Evolutionary conservation across 139 green algal species (phyloP).

Genomic region (Volvox reticuliferus): DNA sequence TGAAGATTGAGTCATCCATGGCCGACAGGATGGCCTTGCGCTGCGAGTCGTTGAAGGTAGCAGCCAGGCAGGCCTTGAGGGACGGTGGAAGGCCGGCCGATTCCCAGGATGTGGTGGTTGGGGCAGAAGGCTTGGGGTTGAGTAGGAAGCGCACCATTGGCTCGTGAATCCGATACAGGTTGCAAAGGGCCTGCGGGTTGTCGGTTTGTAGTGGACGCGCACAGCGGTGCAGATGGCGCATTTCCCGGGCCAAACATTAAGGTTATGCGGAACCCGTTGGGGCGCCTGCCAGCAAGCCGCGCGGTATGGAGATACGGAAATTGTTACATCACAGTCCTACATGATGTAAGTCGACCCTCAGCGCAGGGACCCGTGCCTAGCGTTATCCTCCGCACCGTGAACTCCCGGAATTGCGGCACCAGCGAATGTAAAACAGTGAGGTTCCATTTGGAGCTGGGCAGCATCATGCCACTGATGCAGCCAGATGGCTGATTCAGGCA

Average conservation of each 20-base stretch:
- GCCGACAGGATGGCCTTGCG: constrained; percentile 65
- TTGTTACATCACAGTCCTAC: too few relatives aligned
- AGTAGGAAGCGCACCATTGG: constrained; percentile 49
- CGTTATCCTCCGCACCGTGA: constrained; percentile 50
- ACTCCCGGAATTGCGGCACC: constrained; percentile 77
- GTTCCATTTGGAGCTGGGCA: constrained; percentile 32
- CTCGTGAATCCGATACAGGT: constrained; percentile 39
- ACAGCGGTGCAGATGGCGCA: too few relatives aligned
- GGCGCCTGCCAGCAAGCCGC: too few relatives aligned
- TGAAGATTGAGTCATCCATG: constrained; percentile 10
- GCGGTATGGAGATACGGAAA: too few relatives aligned
- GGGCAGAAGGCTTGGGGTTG: not conserved
- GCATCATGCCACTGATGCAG: not conserved
- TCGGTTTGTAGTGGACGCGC: too few relatives aligned
- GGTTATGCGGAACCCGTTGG: too few relatives aligned
- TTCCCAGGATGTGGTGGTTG: not conserved
- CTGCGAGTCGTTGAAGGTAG: constrained; percentile 76
- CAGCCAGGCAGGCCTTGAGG: constrained; percentile 47
- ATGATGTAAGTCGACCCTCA: too few relatives aligned
- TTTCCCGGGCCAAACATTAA: too few relatives aligned
- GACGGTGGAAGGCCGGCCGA: constrained; percentile 34
- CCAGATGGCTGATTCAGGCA: not conserved
- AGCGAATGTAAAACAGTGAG: constrained; percentile 64
- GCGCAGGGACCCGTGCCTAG: too few relatives aligned
- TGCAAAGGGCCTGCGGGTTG: constrained; percentile 55